Percentiles rank a stretch among this genome's conserved stretches.
Conservation (phyloP, 306 rosid species). For the Adenanthera pavonina region DNA sequence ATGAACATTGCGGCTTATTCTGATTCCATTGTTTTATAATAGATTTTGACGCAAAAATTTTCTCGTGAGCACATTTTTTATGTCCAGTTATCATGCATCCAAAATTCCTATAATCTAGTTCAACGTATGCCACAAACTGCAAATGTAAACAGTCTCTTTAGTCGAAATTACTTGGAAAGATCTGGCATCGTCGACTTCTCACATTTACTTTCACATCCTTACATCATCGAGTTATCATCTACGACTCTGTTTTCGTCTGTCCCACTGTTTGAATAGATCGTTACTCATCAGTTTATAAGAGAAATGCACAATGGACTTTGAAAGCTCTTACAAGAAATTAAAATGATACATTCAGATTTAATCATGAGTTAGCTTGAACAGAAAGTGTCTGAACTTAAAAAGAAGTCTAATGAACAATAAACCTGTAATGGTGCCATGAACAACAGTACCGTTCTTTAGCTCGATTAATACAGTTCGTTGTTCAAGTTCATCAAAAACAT, state of each 20-base stretch:
- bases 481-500: constrained; percentile 95
- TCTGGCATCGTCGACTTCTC: neutral
- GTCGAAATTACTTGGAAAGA: neutral
- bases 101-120: neutral
- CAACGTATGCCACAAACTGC: constrained; percentile 10
- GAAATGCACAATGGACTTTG: constrained; percentile 29
- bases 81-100: neutral
- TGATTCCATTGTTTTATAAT: too few species aligned
- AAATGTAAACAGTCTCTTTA: constrained; percentile 11
- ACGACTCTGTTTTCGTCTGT: neutral
- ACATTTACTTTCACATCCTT: neutral
- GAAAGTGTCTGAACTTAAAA: too few species aligned
- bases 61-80: too few species aligned
- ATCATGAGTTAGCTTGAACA: neutral
- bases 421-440: too few species aligned
- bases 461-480: constrained; percentile 93
- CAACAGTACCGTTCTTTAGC: constrained; percentile 74
- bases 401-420: too few species aligned
- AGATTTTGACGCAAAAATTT: too few species aligned
- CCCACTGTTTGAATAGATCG: neutral
- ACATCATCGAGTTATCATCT: neutral
- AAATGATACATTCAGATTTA: constrained; percentile 39
- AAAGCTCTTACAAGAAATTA: constrained; percentile 32
- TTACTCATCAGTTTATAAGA: neutral
- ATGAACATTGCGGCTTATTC: too few species aligned